phyloP scores from a whole-genome alignment of 176 grass and related monocot genomes.

The Oropetium thomaeum region DNA sequence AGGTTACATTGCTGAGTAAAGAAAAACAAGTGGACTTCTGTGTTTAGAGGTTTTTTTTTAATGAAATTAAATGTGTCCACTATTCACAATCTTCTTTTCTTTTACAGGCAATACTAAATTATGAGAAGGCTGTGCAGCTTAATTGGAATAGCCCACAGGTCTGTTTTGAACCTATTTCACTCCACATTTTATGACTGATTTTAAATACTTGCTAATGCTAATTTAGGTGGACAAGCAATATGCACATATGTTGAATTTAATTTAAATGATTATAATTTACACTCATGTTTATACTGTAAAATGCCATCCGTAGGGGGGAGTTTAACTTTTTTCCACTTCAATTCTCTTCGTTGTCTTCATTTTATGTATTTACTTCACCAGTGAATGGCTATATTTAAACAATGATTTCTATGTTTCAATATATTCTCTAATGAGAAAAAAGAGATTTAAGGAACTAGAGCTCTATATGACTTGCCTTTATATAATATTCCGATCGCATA shows the following conservation, averaged over 20 bases:
- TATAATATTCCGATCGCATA: background rate
- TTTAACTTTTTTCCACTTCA: background rate
- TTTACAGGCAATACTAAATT: slow-evolving; percentile 85
- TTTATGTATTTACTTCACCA: background rate
- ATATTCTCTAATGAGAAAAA: background rate
- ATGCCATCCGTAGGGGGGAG: background rate
- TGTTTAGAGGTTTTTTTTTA: slow-evolving; percentile 23
- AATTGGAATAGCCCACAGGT: slow-evolving; percentile 99
- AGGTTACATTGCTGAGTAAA: background rate
- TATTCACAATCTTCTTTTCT: slow-evolving; percentile 5
- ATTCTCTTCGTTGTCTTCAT: background rate
- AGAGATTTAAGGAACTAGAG: slow-evolving; percentile 12
- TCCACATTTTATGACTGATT: background rate
- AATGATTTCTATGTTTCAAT: background rate
- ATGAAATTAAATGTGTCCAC: slow-evolving; percentile 1
- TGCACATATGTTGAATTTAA: background rate
- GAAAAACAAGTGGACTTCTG: background rate
- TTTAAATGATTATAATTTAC: background rate
- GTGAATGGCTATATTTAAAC: background rate
- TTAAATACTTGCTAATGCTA: slow-evolving; percentile 16
- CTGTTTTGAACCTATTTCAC: background rate
- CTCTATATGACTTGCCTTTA: background rate
- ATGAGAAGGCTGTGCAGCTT: slow-evolving; percentile 92
- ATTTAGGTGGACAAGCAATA: slow-evolving; percentile 20
- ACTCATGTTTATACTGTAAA: slow-evolving; percentile 10